These are phyloP conservation scores for Triticum aestivum DNA, from an alignment of 176 grass and related monocot genomes.

Conservation along the genomic window DNA sequence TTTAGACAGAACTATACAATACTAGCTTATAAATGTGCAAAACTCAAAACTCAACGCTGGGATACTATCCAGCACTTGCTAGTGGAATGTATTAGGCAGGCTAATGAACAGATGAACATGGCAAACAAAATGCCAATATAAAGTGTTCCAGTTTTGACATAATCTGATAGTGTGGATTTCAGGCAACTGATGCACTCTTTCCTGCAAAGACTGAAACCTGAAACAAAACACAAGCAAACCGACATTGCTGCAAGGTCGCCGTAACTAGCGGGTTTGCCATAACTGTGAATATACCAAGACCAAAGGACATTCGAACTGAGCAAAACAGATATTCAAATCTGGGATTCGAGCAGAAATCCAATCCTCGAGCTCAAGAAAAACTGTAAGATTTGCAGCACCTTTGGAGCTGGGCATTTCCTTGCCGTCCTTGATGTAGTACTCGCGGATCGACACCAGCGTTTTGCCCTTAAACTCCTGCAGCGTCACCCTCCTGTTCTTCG, in stretches of 20 bases:
- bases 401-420: conserved; percentile 73
- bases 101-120: neutral
- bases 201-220: neutral
- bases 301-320: neutral
- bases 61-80: neutral
- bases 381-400: conserved; percentile 43
- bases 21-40: neutral
- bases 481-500: conserved; percentile 77
- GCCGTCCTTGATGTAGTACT: conserved; percentile 83
- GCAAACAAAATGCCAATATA: neutral
- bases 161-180: neutral
- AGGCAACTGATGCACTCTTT: neutral
- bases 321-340: neutral
- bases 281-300: neutral
- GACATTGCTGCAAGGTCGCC: conserved; percentile 1
- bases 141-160: neutral
- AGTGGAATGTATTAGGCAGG: neutral
- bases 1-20: neutral
- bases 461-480: conserved; percentile 71
- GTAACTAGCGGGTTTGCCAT: neutral
- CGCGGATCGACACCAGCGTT: conserved; percentile 76
- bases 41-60: neutral
- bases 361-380: neutral
- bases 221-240: neutral
- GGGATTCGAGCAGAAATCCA: neutral